Conservation (phyloP, 805 yeast species). For the Sugiyamaella qingdaonensis region DNA sequence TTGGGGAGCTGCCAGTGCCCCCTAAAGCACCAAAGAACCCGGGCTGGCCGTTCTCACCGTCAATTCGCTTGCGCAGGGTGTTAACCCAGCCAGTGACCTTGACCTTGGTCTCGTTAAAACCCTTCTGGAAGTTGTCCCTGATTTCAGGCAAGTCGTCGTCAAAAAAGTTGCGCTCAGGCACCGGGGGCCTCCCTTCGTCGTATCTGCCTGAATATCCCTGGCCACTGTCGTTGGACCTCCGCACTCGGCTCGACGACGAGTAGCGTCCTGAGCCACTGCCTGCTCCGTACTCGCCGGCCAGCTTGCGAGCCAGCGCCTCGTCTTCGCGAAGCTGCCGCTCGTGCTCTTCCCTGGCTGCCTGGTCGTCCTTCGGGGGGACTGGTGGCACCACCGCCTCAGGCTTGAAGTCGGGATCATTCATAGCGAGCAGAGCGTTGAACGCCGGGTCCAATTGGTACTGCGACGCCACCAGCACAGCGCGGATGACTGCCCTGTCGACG, state of each 20-base stretch:
- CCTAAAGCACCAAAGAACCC: slow-evolving; percentile 22
- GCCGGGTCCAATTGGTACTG: slow-evolving; percentile 78
- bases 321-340: slow-evolving; percentile 59
- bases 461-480: slow-evolving; percentile 82
- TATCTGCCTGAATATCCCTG: slow-evolving; percentile 25
- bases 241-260: slow-evolving; percentile 13
- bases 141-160: slow-evolving; percentile 46
- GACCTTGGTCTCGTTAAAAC: slow-evolving; percentile 74
- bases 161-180: slow-evolving; percentile 29
- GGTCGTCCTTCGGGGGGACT: slow-evolving; percentile 16
- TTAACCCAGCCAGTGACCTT: slow-evolving; percentile 77
- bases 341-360: slow-evolving; percentile 31
- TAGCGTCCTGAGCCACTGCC: slow-evolving; percentile 1
- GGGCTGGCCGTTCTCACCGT: slow-evolving; percentile 33
- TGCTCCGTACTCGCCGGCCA: slow-evolving; percentile 44
- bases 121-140: slow-evolving; percentile 63
- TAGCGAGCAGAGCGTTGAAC: slow-evolving; percentile 76
- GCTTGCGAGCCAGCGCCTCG: slow-evolving; percentile 73
- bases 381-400: slow-evolving; percentile 31
- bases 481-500: slow-evolving; percentile 62
- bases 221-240: slow-evolving; percentile 9
- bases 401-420: slow-evolving; percentile 51
- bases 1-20: slow-evolving; percentile 13
- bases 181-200: slow-evolving; percentile 23
- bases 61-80: slow-evolving; percentile 53